Conservation (phyloP, 2,329 filamentous ascomycete genomes). For the Camillea tinctor region DNA sequence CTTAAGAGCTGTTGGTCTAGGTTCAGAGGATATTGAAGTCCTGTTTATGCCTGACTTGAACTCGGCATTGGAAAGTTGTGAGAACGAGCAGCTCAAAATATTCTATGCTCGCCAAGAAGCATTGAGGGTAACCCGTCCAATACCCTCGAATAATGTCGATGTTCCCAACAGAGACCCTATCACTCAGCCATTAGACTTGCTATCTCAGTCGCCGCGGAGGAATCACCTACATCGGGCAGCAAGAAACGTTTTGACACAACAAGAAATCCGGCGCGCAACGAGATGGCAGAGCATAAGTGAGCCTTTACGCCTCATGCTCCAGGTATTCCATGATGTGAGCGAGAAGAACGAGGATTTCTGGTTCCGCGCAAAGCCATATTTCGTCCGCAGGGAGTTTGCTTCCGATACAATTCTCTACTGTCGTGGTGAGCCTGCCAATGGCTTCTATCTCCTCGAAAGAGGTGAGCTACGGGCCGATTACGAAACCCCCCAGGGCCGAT, state of each 20-base stretch:
- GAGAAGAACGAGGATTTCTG: slow-evolving; percentile 92
- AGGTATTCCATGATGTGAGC: slow-evolving; percentile 90
- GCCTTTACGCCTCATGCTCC: slow-evolving; percentile 85
- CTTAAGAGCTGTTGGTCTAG: slow-evolving; percentile 80
- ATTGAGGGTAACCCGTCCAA: slow-evolving; percentile 45
- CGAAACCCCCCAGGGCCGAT: slow-evolving; percentile 80
- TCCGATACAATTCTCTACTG: slow-evolving; percentile 74
- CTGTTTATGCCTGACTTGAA: slow-evolving; percentile 87
- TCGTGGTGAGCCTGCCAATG: slow-evolving; percentile 72
- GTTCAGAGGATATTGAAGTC: slow-evolving; percentile 69
- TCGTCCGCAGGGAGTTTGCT: slow-evolving; percentile 64
- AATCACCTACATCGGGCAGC: slow-evolving; percentile 78
- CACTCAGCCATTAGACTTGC: slow-evolving; percentile 34
- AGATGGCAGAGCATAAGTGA: slow-evolving; percentile 88
- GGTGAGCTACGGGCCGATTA: slow-evolving; percentile 91
- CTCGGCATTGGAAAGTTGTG: slow-evolving; percentile 87
- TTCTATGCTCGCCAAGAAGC: slow-evolving; percentile 71
- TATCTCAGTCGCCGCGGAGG: slow-evolving; percentile 78
- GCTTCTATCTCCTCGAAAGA: slow-evolving; percentile 87
- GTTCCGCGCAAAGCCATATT: slow-evolving; percentile 77
- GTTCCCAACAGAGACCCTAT: slow-evolving; percentile 42
- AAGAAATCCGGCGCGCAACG: slow-evolving; percentile 56
- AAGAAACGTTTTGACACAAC: slow-evolving; percentile 68
- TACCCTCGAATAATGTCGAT: slow-evolving; percentile 45
- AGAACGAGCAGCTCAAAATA: slow-evolving; percentile 86